phyloP scores from a whole-genome alignment of 805 yeast species.

The Candida montana region DNA sequence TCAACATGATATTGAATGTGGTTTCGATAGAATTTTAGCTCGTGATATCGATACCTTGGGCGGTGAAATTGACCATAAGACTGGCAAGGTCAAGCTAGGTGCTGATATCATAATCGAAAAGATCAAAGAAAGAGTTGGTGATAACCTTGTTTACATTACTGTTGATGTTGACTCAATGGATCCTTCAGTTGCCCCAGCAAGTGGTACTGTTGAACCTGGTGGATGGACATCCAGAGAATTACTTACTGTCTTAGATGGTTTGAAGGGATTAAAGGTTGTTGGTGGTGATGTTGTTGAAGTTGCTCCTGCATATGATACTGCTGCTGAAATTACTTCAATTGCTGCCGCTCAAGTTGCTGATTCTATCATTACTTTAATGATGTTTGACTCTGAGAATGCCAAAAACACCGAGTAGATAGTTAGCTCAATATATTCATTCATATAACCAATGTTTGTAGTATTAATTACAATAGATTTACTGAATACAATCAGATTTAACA shows the following conservation, averaged over 20 bases:
- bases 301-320: constrained; percentile 57
- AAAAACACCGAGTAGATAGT: too few relatives aligned
- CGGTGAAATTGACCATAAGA: constrained; percentile 1
- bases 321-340: constrained; percentile 59
- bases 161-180: constrained; percentile 49
- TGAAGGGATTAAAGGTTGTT: constrained; percentile 39
- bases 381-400: constrained; percentile 24
- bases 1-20: constrained; percentile 43
- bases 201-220: constrained; percentile 50
- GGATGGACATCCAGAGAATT: constrained; percentile 48
- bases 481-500: too few relatives aligned
- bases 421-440: too few relatives aligned
- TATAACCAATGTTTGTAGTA: too few relatives aligned
- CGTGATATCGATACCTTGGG: constrained; percentile 36
- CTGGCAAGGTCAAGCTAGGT: constrained; percentile 28
- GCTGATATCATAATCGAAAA: constrained; percentile 30
- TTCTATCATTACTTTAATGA: constrained; percentile 37
- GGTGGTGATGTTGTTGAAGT: constrained; percentile 53
- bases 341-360: constrained; percentile 63
- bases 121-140: constrained; percentile 33
- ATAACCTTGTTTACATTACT: constrained; percentile 39
- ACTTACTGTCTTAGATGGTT: constrained; percentile 36
- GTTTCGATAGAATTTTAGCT: constrained; percentile 42
- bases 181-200: constrained; percentile 47
- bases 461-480: too few relatives aligned